Evolutionary conservation across 169 alveolate genomes (phyloP).

Genomic region (Eimeria sp.): DNA sequence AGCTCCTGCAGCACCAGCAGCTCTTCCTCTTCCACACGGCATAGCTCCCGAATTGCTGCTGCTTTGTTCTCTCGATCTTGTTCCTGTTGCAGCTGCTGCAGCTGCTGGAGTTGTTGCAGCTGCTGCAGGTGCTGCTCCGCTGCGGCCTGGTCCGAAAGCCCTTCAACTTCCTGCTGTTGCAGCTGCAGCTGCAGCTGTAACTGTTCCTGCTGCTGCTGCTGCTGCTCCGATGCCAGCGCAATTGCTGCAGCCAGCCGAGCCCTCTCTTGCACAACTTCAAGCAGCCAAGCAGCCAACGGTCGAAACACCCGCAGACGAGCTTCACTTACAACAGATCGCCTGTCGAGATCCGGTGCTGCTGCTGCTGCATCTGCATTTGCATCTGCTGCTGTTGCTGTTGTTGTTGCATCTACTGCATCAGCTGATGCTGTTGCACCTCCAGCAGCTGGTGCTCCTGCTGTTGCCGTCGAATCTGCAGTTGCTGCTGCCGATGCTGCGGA

Average conservation of each 20-base stretch:
- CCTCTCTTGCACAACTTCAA: constrained; percentile 24
- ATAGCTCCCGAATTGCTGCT: not conserved
- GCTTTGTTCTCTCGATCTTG: too few relatives aligned
- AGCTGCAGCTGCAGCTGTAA: not conserved
- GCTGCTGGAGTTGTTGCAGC: too few relatives aligned
- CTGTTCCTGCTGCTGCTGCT: constrained; percentile 55
- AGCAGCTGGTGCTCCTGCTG: too few relatives aligned
- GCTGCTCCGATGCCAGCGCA: constrained; percentile 21
- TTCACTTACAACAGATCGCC: not conserved
- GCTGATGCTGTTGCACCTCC: too few relatives aligned
- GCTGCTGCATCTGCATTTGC: not conserved
- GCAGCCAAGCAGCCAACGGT: constrained; percentile 8
- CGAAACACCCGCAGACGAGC: not conserved
- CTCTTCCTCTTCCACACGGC: constrained; percentile 41
- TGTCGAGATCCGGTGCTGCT: constrained; percentile 15
- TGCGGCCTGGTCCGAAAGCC: not conserved
- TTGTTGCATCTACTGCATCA: too few relatives aligned
- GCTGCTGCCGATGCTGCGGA: not conserved
- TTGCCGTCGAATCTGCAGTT: too few relatives aligned
- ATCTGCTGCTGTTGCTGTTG: constrained; percentile 35
- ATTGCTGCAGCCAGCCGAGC: constrained; percentile 17
- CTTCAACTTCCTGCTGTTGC: not conserved
- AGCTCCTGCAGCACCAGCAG: constrained; percentile 77
- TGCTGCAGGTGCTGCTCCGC: not conserved
- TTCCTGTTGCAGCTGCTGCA: too few relatives aligned